phyloP scores from a whole-genome alignment of 768 basidiomycete genomes.

The Boletus tylopilopsis region DNA sequence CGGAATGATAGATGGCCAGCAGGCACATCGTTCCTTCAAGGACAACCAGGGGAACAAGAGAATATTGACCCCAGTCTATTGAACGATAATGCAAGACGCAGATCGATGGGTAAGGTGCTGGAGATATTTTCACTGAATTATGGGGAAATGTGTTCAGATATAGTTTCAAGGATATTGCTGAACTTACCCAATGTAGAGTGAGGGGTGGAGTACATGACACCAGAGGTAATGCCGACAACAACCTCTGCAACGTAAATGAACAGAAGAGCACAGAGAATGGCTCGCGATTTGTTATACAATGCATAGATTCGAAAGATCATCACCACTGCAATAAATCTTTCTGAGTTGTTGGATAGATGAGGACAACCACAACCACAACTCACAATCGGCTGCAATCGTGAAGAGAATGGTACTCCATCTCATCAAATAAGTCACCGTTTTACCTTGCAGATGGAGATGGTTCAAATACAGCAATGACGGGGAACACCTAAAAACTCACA shows the following conservation, averaged over 20 bases:
- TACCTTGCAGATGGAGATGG: neutral
- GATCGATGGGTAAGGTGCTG: slow-evolving; percentile 1
- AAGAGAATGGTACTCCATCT: neutral
- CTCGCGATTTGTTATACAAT: slow-evolving; percentile 2
- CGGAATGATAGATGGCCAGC: neutral
- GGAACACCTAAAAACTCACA: neutral
- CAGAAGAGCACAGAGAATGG: neutral
- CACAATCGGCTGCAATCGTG: neutral
- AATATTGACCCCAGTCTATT: neutral
- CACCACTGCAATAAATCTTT: neutral
- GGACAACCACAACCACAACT: neutral
- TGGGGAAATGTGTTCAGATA: neutral
- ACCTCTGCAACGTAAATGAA: neutral
- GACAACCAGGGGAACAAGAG: neutral
- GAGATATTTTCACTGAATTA: neutral
- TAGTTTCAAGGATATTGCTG: neutral
- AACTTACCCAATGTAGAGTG: neutral
- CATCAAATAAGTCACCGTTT: neutral
- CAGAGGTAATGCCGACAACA: neutral
- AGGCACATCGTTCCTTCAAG: slow-evolving; percentile 10
- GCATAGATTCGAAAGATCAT: slow-evolving; percentile 12
- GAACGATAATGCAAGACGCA: slow-evolving; percentile 2
- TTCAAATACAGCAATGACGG: neutral
- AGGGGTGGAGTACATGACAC: neutral
- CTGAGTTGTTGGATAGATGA: too few relatives aligned